Evolutionary conservation across 257 asterid genomes (phyloP).

Genomic region (Lycium barbarum): DNA sequence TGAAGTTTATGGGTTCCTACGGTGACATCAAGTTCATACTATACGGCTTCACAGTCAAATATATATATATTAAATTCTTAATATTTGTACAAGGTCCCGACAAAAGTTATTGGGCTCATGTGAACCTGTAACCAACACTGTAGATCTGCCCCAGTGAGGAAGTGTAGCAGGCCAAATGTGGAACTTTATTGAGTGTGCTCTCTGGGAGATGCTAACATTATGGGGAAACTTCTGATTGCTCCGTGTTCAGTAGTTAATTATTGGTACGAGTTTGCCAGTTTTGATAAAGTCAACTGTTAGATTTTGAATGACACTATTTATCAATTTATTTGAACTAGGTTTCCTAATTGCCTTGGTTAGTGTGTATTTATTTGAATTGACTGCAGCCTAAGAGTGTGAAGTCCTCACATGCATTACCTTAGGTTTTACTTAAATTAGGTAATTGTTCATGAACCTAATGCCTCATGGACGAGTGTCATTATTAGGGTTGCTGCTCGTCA

Average conservation of each 20-base stretch:
- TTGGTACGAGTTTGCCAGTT: neutral
- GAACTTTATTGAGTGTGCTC: neutral
- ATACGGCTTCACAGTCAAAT: too few species aligned
- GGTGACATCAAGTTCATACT: too few species aligned
- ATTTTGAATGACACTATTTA: neutral
- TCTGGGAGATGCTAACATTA: neutral
- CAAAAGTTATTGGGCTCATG: too few species aligned
- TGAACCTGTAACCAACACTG: too few species aligned
- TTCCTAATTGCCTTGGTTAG: neutral
- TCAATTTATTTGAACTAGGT: neutral
- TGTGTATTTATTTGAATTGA: neutral
- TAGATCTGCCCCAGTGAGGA: too few species aligned
- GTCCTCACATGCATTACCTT: conserved; percentile 13
- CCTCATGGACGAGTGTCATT: neutral
- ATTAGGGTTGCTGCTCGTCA: neutral
- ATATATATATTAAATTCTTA: too few species aligned
- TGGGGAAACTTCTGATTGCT: conserved; percentile 7
- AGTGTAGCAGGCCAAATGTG: neutral
- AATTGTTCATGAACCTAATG: neutral
- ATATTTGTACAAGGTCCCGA: too few species aligned
- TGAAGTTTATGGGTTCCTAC: too few species aligned
- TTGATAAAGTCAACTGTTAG: conserved; percentile 24
- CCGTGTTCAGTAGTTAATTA: neutral
- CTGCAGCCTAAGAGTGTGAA: neutral
- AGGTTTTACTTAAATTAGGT: neutral